A percentile compares a stretch with the other conserved stretches of the same genome.
Evolutionary conservation across 768 basidiomycete species (phyloP).

Genomic region (Rhizopogon salebrosus): DNA sequence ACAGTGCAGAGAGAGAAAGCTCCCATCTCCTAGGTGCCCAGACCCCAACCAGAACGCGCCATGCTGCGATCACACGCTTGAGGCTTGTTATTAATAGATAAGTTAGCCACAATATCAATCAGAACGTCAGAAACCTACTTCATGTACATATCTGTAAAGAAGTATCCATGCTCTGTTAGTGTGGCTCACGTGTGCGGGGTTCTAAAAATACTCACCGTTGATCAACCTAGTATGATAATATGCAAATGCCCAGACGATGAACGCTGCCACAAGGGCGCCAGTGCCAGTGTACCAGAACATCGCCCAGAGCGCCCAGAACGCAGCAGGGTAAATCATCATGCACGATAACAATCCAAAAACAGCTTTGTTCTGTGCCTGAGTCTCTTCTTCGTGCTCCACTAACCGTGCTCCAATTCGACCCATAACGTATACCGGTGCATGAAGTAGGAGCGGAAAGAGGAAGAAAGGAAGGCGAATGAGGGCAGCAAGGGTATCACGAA

Average conservation of each 20-base stretch:
- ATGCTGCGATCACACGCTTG: constrained; percentile 87
- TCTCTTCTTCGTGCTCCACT: constrained; percentile 84
- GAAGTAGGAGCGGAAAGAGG: constrained; percentile 76
- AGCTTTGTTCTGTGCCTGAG: constrained; percentile 96
- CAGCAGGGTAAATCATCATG: constrained; percentile 71
- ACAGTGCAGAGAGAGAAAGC: constrained; percentile 65
- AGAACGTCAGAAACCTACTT: constrained; percentile 43
- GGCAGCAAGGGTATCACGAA: constrained; percentile 70
- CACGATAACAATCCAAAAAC: constrained; percentile 78
- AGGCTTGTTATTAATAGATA: constrained; percentile 38
- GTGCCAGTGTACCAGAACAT: constrained; percentile 68
- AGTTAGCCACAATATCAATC: background rate
- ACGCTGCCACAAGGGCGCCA: constrained; percentile 69
- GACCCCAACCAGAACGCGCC: constrained; percentile 93
- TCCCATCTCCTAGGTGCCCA: constrained; percentile 89
- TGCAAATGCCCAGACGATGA: constrained; percentile 70
- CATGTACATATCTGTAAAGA: constrained; percentile 61
- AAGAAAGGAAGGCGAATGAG: constrained; percentile 84
- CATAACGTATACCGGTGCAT: constrained; percentile 82
- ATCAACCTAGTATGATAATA: constrained; percentile 84
- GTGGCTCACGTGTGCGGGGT: background rate
- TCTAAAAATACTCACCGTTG: constrained; percentile 53
- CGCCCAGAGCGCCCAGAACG: constrained; percentile 85
- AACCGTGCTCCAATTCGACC: constrained; percentile 69
- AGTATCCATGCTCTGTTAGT: background rate